Conservation (phyloP, 495 filamentous ascomycete species). For the Penicillium cataractarum region DNA sequence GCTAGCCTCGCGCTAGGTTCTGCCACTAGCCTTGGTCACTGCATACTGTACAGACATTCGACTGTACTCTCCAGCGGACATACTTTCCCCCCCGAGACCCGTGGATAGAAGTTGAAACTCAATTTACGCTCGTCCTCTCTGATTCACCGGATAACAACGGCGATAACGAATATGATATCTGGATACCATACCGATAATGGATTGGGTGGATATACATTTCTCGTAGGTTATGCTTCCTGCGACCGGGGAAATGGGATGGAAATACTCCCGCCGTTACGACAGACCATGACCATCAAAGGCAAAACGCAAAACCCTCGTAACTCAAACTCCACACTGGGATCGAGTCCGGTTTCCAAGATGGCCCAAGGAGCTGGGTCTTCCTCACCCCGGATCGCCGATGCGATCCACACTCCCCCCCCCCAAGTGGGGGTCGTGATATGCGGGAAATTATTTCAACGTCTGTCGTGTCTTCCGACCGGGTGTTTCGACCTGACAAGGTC, state of each 20-base stretch:
- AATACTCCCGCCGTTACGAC: constrained; percentile 2
- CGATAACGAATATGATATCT: neutral
- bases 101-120: constrained; percentile 2
- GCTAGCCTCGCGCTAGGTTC: constrained; percentile 2
- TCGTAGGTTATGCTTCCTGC: neutral
- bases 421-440: constrained; percentile 3
- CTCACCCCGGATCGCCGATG: constrained; percentile 10
- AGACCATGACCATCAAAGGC: neutral
- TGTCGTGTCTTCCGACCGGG: neutral
- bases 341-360: constrained; percentile 2
- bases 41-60: no score
- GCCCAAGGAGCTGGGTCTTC: constrained; percentile 2
- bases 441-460: neutral
- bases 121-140: neutral
- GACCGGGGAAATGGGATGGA: neutral
- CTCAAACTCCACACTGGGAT: neutral
- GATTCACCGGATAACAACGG: constrained; percentile 1
- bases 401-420: neutral
- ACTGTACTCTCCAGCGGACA: neutral
- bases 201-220: neutral
- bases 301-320: neutral
- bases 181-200: neutral
- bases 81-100: neutral
- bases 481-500: neutral
- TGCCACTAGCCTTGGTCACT: neutral